These are phyloP conservation scores for Sordariomycetes sp. DNA, from an alignment of 2,329 filamentous ascomycete species.

Conservation along the genomic window DNA sequence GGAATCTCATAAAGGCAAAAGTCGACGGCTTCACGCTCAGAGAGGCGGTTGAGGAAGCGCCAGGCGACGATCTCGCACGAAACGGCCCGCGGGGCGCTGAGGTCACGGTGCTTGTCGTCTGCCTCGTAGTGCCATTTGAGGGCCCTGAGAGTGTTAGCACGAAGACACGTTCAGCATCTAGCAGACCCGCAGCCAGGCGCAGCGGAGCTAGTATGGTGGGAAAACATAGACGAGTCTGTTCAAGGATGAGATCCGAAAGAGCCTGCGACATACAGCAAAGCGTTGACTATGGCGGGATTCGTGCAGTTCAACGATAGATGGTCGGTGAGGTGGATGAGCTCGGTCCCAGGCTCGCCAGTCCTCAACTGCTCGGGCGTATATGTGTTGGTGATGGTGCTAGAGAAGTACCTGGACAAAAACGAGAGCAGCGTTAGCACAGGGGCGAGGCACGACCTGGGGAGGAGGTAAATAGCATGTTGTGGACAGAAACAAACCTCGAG, in stretches of 20 bases:
- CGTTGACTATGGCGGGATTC: slow-evolving; percentile 61
- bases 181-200: neutral
- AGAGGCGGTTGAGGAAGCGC: slow-evolving; percentile 62
- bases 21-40: slow-evolving; percentile 63
- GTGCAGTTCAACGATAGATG: slow-evolving; percentile 53
- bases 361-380: slow-evolving; percentile 65
- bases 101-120: slow-evolving; percentile 50
- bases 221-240: neutral
- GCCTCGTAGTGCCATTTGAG: slow-evolving; percentile 65
- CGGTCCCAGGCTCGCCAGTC: slow-evolving; percentile 52
- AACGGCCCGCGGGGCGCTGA: slow-evolving; percentile 58
- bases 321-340: slow-evolving; percentile 46
- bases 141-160: slow-evolving; percentile 36
- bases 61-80: slow-evolving; percentile 76
- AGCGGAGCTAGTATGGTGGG: neutral
- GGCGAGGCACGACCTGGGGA: neutral
- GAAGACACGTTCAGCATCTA: neutral
- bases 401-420: slow-evolving; percentile 41
- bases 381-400: slow-evolving; percentile 51
- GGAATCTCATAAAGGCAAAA: slow-evolving; percentile 67
- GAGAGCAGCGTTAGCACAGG: neutral
- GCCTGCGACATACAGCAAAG: slow-evolving; percentile 51
- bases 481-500: slow-evolving; percentile 35
- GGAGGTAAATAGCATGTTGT: neutral
- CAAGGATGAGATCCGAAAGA: neutral